Base-by-base conservation (phyloP, 2,329 filamentous ascomycete species). In the Phyllosticta paracitricarpa region DNA sequence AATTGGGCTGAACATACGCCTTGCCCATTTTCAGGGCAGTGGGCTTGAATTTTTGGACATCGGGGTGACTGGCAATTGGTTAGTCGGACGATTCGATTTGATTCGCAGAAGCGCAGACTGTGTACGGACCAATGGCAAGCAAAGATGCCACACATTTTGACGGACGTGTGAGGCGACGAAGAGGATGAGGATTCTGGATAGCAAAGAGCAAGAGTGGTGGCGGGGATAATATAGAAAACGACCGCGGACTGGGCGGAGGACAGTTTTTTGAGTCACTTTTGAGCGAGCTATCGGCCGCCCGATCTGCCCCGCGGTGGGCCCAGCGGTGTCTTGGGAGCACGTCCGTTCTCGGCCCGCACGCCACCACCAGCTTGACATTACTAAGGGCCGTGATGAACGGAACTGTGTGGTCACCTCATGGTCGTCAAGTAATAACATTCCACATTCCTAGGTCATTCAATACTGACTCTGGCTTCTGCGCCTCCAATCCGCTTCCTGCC, bases 21-120 rank as follows among this genome's bases (percentile, higher is more conserved):
- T 97, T 97, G 68, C 91, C 87, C 80, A 97, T 89, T 79, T 88
- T 88, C 77, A 97, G 82, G 72, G 93, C 93, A 65, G 89, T 93
- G 58, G 93, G 89, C 85, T 97, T 97, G 83, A 97, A 97, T 73
- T 91, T 92, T 73, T 89, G 86, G 71, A 97, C 91, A 84, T 97
- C 89, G 66, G 93, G 92, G 75, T 97, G 92, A 71, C 83, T 85
- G 66, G 7, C 60, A 61, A 64, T 74, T 63, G 71, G 72, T 48
- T 48, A 48, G 40, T n/a, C 6, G 66, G 62, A 69, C 66, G 61
- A 65, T 65, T 22, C 19, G 19, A 22, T 22, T 22, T 1, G 19
- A 22, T 22, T 68, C 66, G 26, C 59, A 25, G 62, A 64, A 66
- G 64, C 69, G 69, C 68, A 61, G 64, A 64, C 61, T 65, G 59